Base-by-base conservation (phyloP, 2,329 filamentous ascomycete species). In the Alternaria ethzedia region DNA sequence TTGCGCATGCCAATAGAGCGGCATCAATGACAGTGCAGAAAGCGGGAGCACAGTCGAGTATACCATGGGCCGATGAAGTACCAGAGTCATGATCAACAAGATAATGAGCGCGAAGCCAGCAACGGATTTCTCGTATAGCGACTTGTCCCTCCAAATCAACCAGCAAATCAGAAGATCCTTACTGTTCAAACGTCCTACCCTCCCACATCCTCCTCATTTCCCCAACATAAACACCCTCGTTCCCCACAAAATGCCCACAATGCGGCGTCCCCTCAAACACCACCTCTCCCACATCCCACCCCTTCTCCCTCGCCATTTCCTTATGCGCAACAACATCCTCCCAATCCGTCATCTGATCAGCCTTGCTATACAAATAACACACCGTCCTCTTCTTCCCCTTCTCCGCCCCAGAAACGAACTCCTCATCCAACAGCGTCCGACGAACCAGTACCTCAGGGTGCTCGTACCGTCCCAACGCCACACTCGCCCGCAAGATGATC, bases 21-120 rank as follows among this genome's bases (percentile, higher is more conserved):
- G 89, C 91, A 0, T 87, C 86, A 1, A 85, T 84, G 79, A 90
- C 89, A n/a, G 89, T 92, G 13, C 85, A 90, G 79, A 87, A 84
- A 72, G 79, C 83, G 21, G 90, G 90, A 0, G 90, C 90, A 5
- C 88, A 90, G 81, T 86, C 84, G 62, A 86, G 88, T 25, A 91
- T 92, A 71, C 90, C 90, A 0, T 90, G 87, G 86, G 82, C 85
- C 28, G 85, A 89, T 61, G 86, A 89, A 64, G 78, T 87, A 5
- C 76, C 76, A 3, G 61, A 68, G 25, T 59, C 67, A 23, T 23
- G 6, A 51, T 5, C 3, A 10, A 36, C 49, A 23, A 20, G 41
- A 44, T 10, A 9, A 36, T 23, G 17, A 13, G 17, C 12, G 43
- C 6, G 11, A 44, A 45, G 43, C 43, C 17, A 45, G 17, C 17